These are phyloP conservation scores for Dryas alaskensis DNA, from an alignment of 306 rosid genomes.

Conservation along the genomic window DNA sequence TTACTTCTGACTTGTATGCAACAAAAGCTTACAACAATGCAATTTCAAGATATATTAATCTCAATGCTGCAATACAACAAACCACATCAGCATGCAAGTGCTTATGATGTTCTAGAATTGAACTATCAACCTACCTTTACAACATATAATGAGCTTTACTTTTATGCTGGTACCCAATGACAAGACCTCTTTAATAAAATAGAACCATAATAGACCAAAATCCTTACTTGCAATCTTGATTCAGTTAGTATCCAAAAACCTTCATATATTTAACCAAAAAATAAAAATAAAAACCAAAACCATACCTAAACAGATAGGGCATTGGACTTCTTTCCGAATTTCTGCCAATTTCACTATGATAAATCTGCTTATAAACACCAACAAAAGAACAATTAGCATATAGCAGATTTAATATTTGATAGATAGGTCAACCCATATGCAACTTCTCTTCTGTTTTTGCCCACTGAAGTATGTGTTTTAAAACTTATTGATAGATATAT, in stretches of 20 bases:
- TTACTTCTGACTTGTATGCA: neutral
- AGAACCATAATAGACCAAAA: constrained; percentile 1
- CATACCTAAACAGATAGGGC: constrained; percentile 86
- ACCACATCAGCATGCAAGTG: neutral
- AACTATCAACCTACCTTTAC: neutral
- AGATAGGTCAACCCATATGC: constrained; percentile 1
- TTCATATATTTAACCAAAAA: neutral
- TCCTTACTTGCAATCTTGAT: constrained; percentile 16
- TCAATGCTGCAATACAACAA: neutral
- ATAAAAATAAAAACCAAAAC: neutral
- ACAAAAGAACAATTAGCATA: constrained; percentile 20
- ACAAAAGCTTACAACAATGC: neutral
- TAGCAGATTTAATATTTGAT: constrained; percentile 4
- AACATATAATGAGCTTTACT: neutral
- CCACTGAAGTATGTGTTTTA: too few relatives aligned
- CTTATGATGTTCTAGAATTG: neutral
- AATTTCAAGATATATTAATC: constrained; percentile 1
- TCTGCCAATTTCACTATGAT: constrained; percentile 54
- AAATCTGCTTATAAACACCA: constrained; percentile 48
- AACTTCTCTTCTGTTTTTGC: constrained; percentile 1
- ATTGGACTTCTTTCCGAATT: constrained; percentile 67
- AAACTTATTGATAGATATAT: neutral
- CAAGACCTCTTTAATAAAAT: neutral
- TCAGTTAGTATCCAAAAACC: constrained; percentile 5
- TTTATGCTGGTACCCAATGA: neutral